phyloP scores from a whole-genome alignment of 192 early-diverging fungal genomes.

The Coemansia sp. region DNA sequence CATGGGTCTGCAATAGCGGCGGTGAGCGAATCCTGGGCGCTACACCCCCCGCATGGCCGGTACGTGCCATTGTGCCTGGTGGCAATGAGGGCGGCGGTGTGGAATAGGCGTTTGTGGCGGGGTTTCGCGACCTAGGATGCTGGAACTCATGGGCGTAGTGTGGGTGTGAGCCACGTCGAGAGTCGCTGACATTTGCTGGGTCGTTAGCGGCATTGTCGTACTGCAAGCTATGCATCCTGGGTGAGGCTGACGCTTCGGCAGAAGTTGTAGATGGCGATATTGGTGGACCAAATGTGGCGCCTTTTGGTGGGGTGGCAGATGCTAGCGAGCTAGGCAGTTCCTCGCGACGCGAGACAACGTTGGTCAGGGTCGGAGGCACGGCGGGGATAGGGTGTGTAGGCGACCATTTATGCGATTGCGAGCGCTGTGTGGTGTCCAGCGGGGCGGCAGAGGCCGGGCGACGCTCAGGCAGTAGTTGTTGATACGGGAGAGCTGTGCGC shows the following conservation, averaged over 20 bases:
- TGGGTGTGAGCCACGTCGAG: not conserved
- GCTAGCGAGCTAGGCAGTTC: not conserved
- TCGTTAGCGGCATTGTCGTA: not conserved
- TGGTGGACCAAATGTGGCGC: not conserved
- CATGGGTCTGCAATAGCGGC: constrained; percentile 4
- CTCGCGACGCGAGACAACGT: constrained; percentile 23
- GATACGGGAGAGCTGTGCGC: not conserved
- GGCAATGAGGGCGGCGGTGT: constrained; percentile 23
- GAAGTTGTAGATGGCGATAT: not conserved
- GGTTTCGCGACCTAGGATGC: constrained; percentile 18
- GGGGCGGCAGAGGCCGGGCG: not conserved
- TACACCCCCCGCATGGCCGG: constrained; percentile 9
- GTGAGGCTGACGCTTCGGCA: constrained; percentile 8
- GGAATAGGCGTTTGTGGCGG: constrained; percentile 10
- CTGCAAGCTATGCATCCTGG: not conserved
- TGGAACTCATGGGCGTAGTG: constrained; percentile 8
- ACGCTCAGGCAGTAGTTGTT: constrained; percentile 1
- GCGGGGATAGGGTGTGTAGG: not conserved
- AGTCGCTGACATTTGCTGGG: not conserved
- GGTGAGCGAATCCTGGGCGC: constrained; percentile 21
- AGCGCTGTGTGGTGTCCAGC: not conserved
- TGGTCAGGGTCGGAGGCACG: constrained; percentile 37
- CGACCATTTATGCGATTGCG: constrained; percentile 3
- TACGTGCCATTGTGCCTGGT: constrained; percentile 10
- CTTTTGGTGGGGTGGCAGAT: not conserved